Conservation (phyloP, 23 red algal genomes). For the Gracilaria domingensis region DNA sequence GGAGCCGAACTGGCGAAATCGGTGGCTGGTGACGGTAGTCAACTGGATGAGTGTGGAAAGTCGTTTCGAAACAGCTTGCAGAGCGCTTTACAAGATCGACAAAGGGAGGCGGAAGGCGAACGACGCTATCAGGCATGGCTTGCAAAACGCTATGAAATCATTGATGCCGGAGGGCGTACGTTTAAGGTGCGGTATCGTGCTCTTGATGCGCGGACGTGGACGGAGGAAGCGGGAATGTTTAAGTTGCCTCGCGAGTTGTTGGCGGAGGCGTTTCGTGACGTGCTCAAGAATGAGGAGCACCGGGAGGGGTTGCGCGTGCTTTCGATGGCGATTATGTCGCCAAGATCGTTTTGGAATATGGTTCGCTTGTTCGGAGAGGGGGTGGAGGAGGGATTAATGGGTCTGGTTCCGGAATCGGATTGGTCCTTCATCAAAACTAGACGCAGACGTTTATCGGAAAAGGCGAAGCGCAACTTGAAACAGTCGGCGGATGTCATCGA, state of each 20-base stretch:
- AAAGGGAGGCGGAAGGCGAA: conserved; percentile 60
- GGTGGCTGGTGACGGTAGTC: background rate
- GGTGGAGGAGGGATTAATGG: conserved; percentile 36
- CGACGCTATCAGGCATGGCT: conserved; percentile 55
- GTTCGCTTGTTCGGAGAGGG: conserved; percentile 41
- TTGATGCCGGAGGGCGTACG: conserved; percentile 7
- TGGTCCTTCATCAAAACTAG: conserved; percentile 41
- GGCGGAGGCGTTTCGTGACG: conserved; percentile 12
- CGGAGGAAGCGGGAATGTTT: conserved; percentile 30
- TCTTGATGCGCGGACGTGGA: conserved; percentile 23
- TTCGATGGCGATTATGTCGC: conserved; percentile 54
- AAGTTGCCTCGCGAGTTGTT: conserved; percentile 12
- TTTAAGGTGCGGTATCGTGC: conserved; percentile 42
- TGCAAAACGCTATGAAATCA: conserved; percentile 40
- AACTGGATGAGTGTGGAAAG: conserved; percentile 34
- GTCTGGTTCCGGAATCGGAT: conserved; percentile 43
- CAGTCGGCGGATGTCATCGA: conserved; percentile 4
- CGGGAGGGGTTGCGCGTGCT: background rate
- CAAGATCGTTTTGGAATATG: conserved; percentile 58
- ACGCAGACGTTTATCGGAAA: conserved; percentile 7
- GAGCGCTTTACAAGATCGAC: conserved; percentile 27
- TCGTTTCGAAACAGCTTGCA: conserved; percentile 38
- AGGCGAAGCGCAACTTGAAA: conserved; percentile 42
- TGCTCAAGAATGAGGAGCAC: conserved; percentile 37
- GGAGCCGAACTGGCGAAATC: conserved; percentile 15